phyloP scores from a whole-genome alignment of 2,329 filamentous ascomycete species.

The Colletotrichum costaricense region DNA sequence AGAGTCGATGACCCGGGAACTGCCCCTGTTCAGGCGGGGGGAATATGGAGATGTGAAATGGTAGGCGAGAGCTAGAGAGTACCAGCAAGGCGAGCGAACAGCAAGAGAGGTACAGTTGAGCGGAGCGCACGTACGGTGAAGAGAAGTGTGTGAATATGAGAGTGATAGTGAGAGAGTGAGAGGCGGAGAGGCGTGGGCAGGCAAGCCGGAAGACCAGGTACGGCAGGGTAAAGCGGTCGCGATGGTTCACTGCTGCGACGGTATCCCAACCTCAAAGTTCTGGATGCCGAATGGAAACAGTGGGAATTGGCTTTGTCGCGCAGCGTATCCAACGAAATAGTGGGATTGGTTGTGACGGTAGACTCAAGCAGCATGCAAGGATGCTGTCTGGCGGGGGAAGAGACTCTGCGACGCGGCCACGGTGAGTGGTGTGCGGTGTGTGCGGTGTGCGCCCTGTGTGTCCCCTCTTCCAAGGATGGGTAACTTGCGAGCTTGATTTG shows the following conservation, averaged over 20 bases:
- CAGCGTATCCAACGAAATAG: constrained; percentile 4
- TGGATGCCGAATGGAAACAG: constrained; percentile 15
- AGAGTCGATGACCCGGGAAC: constrained; percentile 10
- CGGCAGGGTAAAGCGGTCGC: constrained; percentile 2
- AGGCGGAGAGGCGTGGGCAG: neutral
- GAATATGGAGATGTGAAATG: neutral
- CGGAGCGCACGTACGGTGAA: neutral
- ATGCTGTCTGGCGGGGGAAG: constrained; percentile 24
- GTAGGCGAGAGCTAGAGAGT: neutral
- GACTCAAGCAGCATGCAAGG: constrained; percentile 22
- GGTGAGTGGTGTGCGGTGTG: constrained; percentile 23
- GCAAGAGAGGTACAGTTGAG: neutral
- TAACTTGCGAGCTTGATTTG: neutral
- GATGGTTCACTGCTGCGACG: constrained; percentile 17
- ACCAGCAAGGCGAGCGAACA: neutral
- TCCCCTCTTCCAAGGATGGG: neutral
- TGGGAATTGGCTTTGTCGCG: constrained; percentile 24
- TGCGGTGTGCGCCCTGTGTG: constrained; percentile 11
- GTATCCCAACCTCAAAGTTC: constrained; percentile 27
- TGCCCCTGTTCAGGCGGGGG: constrained; percentile 5
- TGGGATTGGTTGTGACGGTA: constrained; percentile 18
- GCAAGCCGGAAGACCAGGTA: constrained; percentile 7
- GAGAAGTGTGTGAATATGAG: neutral
- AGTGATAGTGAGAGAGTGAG: neutral
- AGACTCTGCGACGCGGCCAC: constrained; percentile 27